Percentiles rank a stretch among this genome's conserved stretches.
Conservation (phyloP, 2,329 filamentous ascomycete species). For the Metarhizium sp. region DNA sequence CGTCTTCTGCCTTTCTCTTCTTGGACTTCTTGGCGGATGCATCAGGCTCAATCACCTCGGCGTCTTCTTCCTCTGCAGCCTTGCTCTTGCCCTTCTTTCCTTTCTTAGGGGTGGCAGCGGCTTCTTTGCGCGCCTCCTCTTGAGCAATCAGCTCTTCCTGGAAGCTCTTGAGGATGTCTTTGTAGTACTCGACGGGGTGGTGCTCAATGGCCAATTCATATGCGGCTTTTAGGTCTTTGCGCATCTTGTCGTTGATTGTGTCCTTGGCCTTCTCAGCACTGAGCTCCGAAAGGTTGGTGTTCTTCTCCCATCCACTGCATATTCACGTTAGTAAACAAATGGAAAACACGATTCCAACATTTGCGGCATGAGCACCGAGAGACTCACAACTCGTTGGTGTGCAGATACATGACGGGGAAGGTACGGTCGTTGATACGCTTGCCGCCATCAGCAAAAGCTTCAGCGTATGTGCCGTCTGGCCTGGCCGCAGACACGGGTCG, state of each 20-base stretch:
- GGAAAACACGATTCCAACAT: neutral
- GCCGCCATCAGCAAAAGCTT: conserved; percentile 78
- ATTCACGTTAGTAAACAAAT: neutral
- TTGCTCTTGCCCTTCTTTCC: conserved; percentile 39
- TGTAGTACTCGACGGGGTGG: conserved; percentile 73
- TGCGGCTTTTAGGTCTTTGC: conserved; percentile 69
- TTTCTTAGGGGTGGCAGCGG: conserved; percentile 31
- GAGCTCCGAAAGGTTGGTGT: conserved; percentile 71
- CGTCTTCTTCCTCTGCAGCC: conserved; percentile 45
- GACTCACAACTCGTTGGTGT: conserved; percentile 94
- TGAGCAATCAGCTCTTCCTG: conserved; percentile 56
- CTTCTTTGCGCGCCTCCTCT: conserved; percentile 33
- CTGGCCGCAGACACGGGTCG: conserved; percentile 79
- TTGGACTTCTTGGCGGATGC: conserved; percentile 50
- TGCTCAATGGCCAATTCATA: conserved; percentile 72
- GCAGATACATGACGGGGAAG: conserved; percentile 90
- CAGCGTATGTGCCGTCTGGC: conserved; percentile 76
- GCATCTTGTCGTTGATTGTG: conserved; percentile 64
- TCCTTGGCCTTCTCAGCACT: conserved; percentile 62
- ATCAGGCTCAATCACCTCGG: conserved; percentile 54
- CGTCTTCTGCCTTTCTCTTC: conserved; percentile 86
- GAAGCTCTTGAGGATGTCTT: conserved; percentile 64
- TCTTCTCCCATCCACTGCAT: conserved; percentile 78
- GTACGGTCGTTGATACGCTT: conserved; percentile 78
- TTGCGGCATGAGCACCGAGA: neutral